Evolutionary conservation across 2,329 filamentous ascomycete species (phyloP).

Genomic region (Rhynchosporium secalis): DNA sequence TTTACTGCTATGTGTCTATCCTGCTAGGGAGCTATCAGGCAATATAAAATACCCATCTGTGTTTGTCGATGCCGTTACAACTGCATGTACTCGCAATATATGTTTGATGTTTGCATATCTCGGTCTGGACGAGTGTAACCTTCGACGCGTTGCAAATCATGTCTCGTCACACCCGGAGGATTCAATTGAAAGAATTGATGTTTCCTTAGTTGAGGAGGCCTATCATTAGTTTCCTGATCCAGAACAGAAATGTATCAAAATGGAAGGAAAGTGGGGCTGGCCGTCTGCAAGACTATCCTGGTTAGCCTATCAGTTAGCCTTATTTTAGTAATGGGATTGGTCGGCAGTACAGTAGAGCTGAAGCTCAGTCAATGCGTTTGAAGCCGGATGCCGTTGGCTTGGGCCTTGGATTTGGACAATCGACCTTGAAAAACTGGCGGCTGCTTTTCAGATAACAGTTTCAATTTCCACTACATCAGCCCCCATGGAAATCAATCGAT

Average conservation of each 20-base stretch:
- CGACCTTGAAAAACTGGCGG: too few relatives aligned
- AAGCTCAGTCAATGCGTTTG: conserved; percentile 1
- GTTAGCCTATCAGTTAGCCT: background rate
- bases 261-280: background rate
- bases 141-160: background rate
- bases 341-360: background rate
- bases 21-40: too few relatives aligned
- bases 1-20: too few relatives aligned
- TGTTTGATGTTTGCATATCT: background rate
- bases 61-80: background rate
- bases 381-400: background rate
- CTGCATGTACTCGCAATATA: background rate
- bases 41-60: too few relatives aligned
- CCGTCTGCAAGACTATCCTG: background rate
- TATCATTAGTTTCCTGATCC: conserved; percentile 1
- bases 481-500: background rate
- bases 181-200: background rate
- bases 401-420: background rate
- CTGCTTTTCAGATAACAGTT: background rate
- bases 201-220: background rate
- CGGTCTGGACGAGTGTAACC: background rate
- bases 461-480: background rate
- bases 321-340: background rate
- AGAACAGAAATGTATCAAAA: background rate
- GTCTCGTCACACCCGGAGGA: background rate